Evolutionary conservation across 2,329 filamentous ascomycete species (phyloP), one percentile per base, ranked within the genome.

Genomic region (Botrytis aclada): DNA sequence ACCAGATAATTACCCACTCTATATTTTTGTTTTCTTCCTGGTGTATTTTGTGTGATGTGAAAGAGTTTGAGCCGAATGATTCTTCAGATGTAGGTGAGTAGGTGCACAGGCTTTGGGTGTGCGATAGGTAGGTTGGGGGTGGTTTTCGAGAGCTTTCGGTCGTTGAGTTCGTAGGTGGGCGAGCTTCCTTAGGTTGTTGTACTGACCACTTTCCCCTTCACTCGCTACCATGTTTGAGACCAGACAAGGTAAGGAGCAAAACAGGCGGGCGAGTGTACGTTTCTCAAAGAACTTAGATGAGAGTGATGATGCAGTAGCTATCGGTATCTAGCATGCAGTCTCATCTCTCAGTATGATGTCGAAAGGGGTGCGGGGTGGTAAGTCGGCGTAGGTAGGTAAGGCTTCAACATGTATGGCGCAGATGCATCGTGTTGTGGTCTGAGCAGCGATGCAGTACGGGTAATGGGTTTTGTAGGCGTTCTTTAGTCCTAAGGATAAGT

Each of bases 1-100:
- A 78, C 78, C 78, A 81, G 80, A 79, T 60, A 78, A 80, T 81
- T 80, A 81, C 78, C 80, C 80, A 78, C 79, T 80, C 79, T 80
- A 81, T n/a, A 75, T 70, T 34, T 32, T 74, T 37, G 37, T 64
- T 62, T 34, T 25, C 29, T 29, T 43, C 10, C n/a, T 61, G 66
- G 43, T 34, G 32, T 34, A 39, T 32, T 29, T 43, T 51, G 22
- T 32, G 29, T 69, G 66, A 69, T 45, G 10, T 61, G 29, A 45
- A 45, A 60, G 54, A 37, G 43, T 20, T 18, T 69, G 39, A 43
- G 47, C 25, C 25, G 25, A 14, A n/a, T n/a, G 4, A 4, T 5
- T 51, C n/a, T 67, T 54, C 8, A 18, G 51, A 29, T 18, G 51
- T 54, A 29, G 51, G 51, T 54, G 14, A 25, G 47, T 18, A 16